Evolutionary conservation across 2,329 filamentous ascomycete genomes (phyloP).

Genomic region (Biscogniauxia mediterranea): DNA sequence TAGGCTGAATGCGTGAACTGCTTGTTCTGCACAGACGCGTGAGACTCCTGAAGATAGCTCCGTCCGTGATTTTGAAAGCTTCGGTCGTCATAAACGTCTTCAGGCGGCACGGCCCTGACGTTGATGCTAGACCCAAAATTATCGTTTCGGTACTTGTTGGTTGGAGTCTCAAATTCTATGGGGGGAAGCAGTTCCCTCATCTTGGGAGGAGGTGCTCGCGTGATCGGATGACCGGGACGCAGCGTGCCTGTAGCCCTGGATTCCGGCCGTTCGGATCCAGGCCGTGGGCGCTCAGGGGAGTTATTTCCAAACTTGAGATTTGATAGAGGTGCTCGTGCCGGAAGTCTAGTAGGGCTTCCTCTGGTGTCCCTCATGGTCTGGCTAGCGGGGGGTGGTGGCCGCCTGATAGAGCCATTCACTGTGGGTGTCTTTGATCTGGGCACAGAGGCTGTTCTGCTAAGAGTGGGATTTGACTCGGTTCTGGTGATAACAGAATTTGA

Average conservation of each 20-base stretch:
- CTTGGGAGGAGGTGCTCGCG: constrained; percentile 77
- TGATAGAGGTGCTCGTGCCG: constrained; percentile 66
- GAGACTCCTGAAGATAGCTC: constrained; percentile 35
- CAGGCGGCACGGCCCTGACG: constrained; percentile 64
- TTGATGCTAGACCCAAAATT: constrained; percentile 52
- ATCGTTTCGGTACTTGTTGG: constrained; percentile 46
- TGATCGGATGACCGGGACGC: constrained; percentile 52
- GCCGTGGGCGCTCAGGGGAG: constrained; percentile 70
- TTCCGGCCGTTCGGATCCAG: constrained; percentile 29
- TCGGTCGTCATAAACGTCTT: constrained; percentile 81
- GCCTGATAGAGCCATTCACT: constrained; percentile 36
- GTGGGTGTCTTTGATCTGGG: constrained; percentile 55
- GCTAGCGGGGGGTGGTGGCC: constrained; percentile 28
- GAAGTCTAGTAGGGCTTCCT: constrained; percentile 66
- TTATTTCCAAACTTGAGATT: constrained; percentile 71
- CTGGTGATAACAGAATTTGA: constrained; percentile 38
- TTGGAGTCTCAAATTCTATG: constrained; percentile 51
- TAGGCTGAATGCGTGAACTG: constrained; percentile 37
- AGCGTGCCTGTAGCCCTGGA: constrained; percentile 44
- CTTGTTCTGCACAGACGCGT: constrained; percentile 42
- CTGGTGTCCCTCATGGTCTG: constrained; percentile 32
- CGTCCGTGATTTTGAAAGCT: constrained; percentile 38
- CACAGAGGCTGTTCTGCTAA: constrained; percentile 36
- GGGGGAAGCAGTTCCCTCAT: constrained; percentile 75
- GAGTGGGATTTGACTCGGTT: constrained; percentile 36